Conservation (phyloP, 208 protist genomes). For the Trypanosoma scelopori region DNA sequence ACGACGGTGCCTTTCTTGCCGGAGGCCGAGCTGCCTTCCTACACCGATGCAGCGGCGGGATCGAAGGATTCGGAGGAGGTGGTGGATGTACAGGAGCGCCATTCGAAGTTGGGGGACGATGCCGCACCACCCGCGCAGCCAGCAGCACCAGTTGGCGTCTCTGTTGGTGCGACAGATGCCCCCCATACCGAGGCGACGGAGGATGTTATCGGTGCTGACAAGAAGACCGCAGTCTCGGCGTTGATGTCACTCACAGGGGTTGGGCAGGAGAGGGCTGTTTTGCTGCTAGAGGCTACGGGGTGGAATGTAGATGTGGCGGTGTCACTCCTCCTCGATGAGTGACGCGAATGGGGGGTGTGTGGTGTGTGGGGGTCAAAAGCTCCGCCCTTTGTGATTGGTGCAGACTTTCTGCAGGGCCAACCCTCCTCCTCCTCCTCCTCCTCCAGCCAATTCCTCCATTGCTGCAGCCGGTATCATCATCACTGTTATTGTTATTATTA, state of each 20-base stretch:
- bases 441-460: no score
- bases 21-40: constrained; percentile 48
- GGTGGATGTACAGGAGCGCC: not conserved
- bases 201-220: not conserved
- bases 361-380: not conserved
- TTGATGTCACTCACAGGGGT: constrained; percentile 50
- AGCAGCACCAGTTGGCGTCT: no score
- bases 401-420: no score
- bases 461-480: no score
- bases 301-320: constrained; percentile 55
- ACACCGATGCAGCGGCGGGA: constrained; percentile 5
- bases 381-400: not conserved
- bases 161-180: no score
- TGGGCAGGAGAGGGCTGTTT: constrained; percentile 21
- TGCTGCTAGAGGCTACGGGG: constrained; percentile 45
- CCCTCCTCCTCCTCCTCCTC: no score
- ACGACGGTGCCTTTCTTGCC: constrained; percentile 53
- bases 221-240: constrained; percentile 6
- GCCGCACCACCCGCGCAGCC: not conserved
- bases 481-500: no score
- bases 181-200: no score
- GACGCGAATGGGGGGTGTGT: not conserved
- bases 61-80: not conserved
- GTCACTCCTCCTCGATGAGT: constrained; percentile 26
- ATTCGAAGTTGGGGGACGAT: not conserved